Evolutionary conservation across 257 asterid species (phyloP), one percentile per base, ranked within the genome.

Genomic region (Solanum dulcamara): DNA sequence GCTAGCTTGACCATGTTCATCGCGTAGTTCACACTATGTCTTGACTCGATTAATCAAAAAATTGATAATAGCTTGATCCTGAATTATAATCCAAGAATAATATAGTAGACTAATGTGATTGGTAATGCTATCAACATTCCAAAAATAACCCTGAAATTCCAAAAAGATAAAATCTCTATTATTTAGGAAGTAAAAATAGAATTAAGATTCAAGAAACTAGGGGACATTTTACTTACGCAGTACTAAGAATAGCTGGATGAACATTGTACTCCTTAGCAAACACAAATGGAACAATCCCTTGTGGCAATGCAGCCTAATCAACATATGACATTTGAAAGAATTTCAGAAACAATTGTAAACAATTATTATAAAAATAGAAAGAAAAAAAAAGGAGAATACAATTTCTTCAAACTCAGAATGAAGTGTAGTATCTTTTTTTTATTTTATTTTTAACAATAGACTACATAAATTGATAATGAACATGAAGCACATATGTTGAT

Each of bases 121-220:
- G 95, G 95, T n/a, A 92, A 80, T 5, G 95, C 93, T n/a, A 92
- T 91, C 92, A 91, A 67, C 95, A 92, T 92, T 72, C 95, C 95
- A 46, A 92, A 92, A 24, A 91, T 91, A 24, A 89, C 94, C 89
- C 92, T 91, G 89, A 33, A 85, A 84, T 77, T 79, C 12, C n/a
- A 48, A 48, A 14, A 32, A 22, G 13, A n/a, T 4, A 28, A 4
- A 22, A 4, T 7, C n/a, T 42, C 3, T 6, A 44, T 42, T 7
- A 42, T 1, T 71, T 40, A 7, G 1, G 35, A 74, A 6, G 13
- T 74, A 11, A 42, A 24, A 22, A 37, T 28, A 22, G 18, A 38
- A 74, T 8, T 9, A 38, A 38, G 10, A 22, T 24, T 42, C 13
- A 74, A 42, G 35, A 44, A 75, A 75, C 4, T 44, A 44, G 40